Conservation (phyloP, 805 yeast genomes). For the Barnettozyma siamensis region DNA sequence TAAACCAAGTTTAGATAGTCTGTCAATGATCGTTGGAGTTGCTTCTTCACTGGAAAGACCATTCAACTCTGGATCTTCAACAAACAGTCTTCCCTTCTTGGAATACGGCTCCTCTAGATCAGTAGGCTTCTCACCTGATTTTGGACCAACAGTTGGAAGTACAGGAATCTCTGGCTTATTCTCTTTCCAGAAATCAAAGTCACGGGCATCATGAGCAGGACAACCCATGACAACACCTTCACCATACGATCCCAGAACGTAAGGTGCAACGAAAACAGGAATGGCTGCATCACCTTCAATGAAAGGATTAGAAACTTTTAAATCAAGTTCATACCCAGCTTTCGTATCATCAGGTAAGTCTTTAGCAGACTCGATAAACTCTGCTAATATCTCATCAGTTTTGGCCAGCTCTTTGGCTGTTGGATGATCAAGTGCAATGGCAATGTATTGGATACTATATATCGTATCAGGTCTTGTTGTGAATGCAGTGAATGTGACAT, state of each 20-base stretch:
- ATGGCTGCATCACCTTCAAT: slow-evolving; percentile 32
- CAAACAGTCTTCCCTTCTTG: slow-evolving; percentile 43
- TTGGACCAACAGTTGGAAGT: slow-evolving; percentile 17
- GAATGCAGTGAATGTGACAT: slow-evolving; percentile 44
- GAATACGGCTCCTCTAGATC: slow-evolving; percentile 29
- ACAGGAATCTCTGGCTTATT: slow-evolving; percentile 41
- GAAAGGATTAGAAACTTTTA: slow-evolving; percentile 58
- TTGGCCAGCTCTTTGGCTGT: slow-evolving; percentile 38
- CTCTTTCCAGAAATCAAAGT: slow-evolving; percentile 69
- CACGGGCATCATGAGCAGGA: slow-evolving; percentile 90
- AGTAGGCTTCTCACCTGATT: slow-evolving; percentile 4
- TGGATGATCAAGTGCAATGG: slow-evolving; percentile 70
- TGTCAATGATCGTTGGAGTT: slow-evolving; percentile 35
- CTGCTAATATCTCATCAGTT: slow-evolving; percentile 34
- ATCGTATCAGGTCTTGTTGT: slow-evolving; percentile 92
- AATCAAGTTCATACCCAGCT: slow-evolving; percentile 50
- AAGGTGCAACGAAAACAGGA: slow-evolving; percentile 88
- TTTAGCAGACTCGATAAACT: slow-evolving; percentile 39
- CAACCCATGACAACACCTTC: slow-evolving; percentile 97
- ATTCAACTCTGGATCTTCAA: slow-evolving; percentile 39
- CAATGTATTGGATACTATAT: slow-evolving; percentile 75
- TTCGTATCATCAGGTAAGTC: slow-evolving; percentile 42
- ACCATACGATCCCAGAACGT: slow-evolving; percentile 79
- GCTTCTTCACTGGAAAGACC: slow-evolving; percentile 53
- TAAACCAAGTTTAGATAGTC: slow-evolving; percentile 30